A percentile compares a stretch with the other conserved stretches of the same genome.
These are phyloP conservation scores for Pharnaceum exiguum DNA, from an alignment of 148 eudicot genomes.

Conservation along the genomic window DNA sequence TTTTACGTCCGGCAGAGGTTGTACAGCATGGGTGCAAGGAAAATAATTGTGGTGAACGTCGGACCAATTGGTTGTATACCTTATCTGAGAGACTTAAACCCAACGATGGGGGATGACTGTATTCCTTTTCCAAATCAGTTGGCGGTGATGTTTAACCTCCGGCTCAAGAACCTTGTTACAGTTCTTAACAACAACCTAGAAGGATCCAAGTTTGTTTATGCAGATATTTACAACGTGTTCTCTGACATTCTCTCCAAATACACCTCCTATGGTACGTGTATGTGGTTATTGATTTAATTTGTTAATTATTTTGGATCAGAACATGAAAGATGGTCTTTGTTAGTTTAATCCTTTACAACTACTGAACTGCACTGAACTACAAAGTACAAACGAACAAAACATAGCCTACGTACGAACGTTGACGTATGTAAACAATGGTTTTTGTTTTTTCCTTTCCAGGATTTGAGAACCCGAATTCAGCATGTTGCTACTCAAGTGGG, in stretches of 20 bases:
- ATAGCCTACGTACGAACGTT: too few relatives aligned
- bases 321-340: not conserved
- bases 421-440: too few relatives aligned
- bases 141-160: constrained; percentile 51
- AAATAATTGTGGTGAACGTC: constrained; percentile 66
- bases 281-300: not conserved
- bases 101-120: constrained; percentile 51
- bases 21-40: constrained; percentile 73
- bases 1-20: constrained; percentile 46
- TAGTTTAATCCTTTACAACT: too few relatives aligned
- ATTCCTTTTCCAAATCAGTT: constrained; percentile 63
- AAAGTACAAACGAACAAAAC: too few relatives aligned
- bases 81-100: constrained; percentile 56
- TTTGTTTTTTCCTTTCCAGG: constrained; percentile 29
- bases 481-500: constrained; percentile 63
- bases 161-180: constrained; percentile 38
- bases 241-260: constrained; percentile 43
- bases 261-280: constrained; percentile 49
- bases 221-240: constrained; percentile 56
- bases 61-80: constrained; percentile 98
- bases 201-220: constrained; percentile 59
- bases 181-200: constrained; percentile 37
- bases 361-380: too few relatives aligned
- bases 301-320: not conserved
- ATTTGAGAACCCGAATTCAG: constrained; percentile 51